phyloP scores from a whole-genome alignment of 306 rosid genomes.

The Crotalaria pallida region DNA sequence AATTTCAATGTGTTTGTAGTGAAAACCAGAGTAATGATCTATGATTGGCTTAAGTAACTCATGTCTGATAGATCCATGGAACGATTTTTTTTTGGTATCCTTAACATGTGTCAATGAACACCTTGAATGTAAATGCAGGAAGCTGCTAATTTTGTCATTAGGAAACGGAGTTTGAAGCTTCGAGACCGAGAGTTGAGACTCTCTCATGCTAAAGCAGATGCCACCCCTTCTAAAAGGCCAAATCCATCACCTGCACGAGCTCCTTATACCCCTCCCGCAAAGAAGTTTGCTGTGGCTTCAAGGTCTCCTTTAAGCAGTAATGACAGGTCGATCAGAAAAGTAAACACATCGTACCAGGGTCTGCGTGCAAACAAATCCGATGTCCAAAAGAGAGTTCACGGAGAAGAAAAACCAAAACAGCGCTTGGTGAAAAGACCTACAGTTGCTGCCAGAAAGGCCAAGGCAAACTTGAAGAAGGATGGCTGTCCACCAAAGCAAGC shows the following conservation, averaged over 20 bases:
- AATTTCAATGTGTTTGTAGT: neutral
- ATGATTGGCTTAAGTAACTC: neutral
- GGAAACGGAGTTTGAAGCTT: constrained; percentile 61
- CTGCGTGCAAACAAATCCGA: constrained; percentile 69
- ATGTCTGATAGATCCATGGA: neutral
- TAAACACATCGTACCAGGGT: constrained; percentile 66
- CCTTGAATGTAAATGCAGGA: constrained; percentile 53
- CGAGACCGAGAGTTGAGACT: constrained; percentile 70
- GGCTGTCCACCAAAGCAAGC: constrained; percentile 44
- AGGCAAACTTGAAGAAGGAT: constrained; percentile 23
- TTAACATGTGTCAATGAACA: neutral
- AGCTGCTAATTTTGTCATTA: constrained; percentile 55
- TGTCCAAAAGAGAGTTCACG: constrained; percentile 41
- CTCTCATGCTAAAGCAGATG: constrained; percentile 45
- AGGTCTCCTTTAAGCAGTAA: constrained; percentile 34
- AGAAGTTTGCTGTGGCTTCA: constrained; percentile 34
- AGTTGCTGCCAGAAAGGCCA: constrained; percentile 74
- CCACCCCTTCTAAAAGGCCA: constrained; percentile 51
- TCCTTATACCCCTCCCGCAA: constrained; percentile 46
- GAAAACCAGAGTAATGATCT: neutral
- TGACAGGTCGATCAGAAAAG: constrained; percentile 22
- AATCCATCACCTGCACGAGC: constrained; percentile 25
- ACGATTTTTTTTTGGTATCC: no score
- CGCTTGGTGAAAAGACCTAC: constrained; percentile 68
- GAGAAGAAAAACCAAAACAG: constrained; percentile 37